Conservation (phyloP, 192 early-diverging fungal genomes). For the Gigaspora rosea region DNA sequence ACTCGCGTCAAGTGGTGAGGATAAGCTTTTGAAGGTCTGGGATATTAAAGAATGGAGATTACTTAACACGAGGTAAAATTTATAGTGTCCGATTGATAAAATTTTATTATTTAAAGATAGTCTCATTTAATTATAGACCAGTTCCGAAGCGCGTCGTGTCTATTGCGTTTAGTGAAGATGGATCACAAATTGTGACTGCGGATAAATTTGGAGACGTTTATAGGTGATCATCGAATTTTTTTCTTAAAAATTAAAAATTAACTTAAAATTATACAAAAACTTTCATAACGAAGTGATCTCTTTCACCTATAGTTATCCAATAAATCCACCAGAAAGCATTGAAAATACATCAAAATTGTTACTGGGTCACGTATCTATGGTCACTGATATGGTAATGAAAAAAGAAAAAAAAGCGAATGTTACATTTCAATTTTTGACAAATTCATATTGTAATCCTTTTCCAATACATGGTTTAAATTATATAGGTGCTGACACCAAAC, state of each 20-base stretch:
- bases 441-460: neutral
- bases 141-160: constrained; percentile 76
- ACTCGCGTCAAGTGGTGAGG: constrained; percentile 63
- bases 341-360: constrained; percentile 47
- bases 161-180: constrained; percentile 67
- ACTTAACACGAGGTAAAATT: constrained; percentile 42
- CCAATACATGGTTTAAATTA: neutral
- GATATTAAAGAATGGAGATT: constrained; percentile 60
- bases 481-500: constrained; percentile 63
- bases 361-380: constrained; percentile 94
- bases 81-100: neutral
- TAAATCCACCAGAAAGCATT: constrained; percentile 34
- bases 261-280: neutral
- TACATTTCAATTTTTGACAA: too few relatives aligned
- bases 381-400: constrained; percentile 88
- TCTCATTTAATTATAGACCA: constrained; percentile 37
- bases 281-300: neutral
- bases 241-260: too few relatives aligned
- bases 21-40: constrained; percentile 74
- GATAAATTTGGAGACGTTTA: constrained; percentile 98
- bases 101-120: constrained; percentile 24
- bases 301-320: constrained; percentile 37
- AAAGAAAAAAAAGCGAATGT: too few relatives aligned
- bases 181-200: constrained; percentile 66
- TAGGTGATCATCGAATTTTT: constrained; percentile 47